Evolutionary conservation across 371 early-diverging fungal genomes (phyloP).

Genomic region (Amoeboaphelidium occidentale): DNA sequence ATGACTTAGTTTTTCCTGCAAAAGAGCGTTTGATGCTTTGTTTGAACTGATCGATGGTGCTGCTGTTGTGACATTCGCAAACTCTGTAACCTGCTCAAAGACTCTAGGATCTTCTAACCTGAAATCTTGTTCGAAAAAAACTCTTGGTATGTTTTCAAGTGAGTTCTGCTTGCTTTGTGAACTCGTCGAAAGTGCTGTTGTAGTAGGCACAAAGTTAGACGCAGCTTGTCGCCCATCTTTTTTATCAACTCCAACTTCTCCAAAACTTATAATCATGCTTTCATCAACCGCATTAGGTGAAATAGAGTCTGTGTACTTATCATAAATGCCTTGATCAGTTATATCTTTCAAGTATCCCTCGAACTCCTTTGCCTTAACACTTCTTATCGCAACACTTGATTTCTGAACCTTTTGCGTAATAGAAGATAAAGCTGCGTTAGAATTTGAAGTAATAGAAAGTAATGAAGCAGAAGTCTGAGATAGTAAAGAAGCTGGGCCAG

Average conservation of each 20-base stretch:
- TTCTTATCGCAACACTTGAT: background rate
- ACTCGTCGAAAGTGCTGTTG: background rate
- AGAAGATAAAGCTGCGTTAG: background rate
- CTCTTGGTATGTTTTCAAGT: conserved; percentile 48
- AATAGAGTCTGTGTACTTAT: background rate
- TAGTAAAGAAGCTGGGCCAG: background rate
- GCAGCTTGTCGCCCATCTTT: background rate
- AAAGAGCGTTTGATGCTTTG: conserved; percentile 30
- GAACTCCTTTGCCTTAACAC: background rate
- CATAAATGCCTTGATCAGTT: background rate
- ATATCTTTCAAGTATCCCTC: background rate
- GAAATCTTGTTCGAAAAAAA: conserved; percentile 63
- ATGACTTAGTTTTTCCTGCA: conserved; percentile 68
- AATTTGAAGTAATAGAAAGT: background rate
- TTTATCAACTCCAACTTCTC: background rate
- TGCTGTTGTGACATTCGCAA: conserved; percentile 16
- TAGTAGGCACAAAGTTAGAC: background rate
- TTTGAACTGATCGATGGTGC: conserved; percentile 5
- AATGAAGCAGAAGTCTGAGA: background rate
- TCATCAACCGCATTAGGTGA: background rate
- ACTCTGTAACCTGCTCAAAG: conserved; percentile 55
- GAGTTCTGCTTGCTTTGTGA: background rate
- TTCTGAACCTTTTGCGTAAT: background rate
- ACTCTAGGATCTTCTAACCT: conserved; percentile 59
- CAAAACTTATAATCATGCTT: background rate